These are phyloP conservation scores for Penicillium sp. DNA, from an alignment of 2,329 filamentous ascomycete species.

Conservation along the genomic window DNA sequence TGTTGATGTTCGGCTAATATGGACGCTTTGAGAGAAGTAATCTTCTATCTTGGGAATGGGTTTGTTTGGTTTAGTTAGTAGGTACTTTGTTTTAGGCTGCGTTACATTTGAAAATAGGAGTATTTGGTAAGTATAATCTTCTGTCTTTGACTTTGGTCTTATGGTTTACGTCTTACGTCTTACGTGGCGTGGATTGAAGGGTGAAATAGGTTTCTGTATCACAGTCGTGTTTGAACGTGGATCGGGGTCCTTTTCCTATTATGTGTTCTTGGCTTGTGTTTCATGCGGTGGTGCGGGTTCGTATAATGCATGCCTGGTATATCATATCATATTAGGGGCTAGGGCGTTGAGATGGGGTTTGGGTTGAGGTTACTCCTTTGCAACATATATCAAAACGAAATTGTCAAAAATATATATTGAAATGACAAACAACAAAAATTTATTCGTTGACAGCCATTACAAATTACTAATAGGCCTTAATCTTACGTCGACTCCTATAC, in stretches of 20 bases:
- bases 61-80: neutral
- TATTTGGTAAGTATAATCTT: neutral
- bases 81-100: neutral
- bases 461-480: neutral
- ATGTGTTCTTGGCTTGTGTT: neutral
- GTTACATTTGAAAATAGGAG: neutral
- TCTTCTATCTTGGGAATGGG: neutral
- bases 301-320: neutral
- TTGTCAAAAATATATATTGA: neutral
- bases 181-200: neutral
- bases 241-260: neutral
- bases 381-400: neutral
- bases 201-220: neutral
- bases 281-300: neutral
- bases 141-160: neutral
- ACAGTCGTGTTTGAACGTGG: slow-evolving; percentile 5
- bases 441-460: neutral
- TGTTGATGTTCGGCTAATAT: neutral
- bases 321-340: neutral
- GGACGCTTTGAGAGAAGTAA: neutral
- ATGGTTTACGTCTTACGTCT: neutral
- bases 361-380: neutral
- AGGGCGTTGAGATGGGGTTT: neutral
- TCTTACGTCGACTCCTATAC: neutral
- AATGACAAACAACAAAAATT: too few species aligned